Conservation (phyloP, 257 asterid species). For the Solanum virginianum region DNA sequence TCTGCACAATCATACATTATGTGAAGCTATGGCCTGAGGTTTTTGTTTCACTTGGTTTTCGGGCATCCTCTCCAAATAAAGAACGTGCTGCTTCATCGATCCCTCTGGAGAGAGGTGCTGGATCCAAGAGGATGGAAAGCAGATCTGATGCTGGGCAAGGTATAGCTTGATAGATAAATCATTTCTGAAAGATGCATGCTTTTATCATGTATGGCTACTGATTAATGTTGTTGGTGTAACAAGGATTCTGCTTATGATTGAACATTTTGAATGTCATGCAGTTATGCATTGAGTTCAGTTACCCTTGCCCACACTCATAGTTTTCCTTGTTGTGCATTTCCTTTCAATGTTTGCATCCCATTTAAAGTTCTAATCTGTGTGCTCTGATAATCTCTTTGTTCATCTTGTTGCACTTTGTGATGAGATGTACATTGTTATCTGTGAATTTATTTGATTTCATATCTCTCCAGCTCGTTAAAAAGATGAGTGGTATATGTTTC, state of each 20-base stretch:
- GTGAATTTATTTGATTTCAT: neutral
- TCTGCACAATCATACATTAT: constrained; percentile 52
- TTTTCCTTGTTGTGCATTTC: neutral
- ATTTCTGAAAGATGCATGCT: neutral
- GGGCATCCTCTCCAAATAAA: constrained; percentile 19
- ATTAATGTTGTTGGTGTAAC: neutral
- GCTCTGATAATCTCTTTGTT: neutral
- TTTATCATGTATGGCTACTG: neutral
- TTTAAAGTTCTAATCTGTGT: neutral
- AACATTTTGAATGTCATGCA: neutral
- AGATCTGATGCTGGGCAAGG: constrained; percentile 33
- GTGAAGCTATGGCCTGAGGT: constrained; percentile 62
- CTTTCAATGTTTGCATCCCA: neutral
- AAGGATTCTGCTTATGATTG: neutral
- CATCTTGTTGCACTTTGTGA: constrained; percentile 1
- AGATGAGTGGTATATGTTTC: neutral
- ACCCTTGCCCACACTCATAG: neutral
- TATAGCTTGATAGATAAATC: constrained; percentile 5
- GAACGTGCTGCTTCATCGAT: constrained; percentile 16
- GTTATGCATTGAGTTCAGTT: neutral
- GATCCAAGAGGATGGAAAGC: constrained; percentile 9
- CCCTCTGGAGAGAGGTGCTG: constrained; percentile 13
- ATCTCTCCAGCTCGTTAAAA: neutral
- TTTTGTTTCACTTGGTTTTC: constrained; percentile 68
- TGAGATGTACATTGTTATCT: neutral